Base-by-base conservation (phyloP, 176 grass and related monocot species). In the Carex myosuroides region DNA sequence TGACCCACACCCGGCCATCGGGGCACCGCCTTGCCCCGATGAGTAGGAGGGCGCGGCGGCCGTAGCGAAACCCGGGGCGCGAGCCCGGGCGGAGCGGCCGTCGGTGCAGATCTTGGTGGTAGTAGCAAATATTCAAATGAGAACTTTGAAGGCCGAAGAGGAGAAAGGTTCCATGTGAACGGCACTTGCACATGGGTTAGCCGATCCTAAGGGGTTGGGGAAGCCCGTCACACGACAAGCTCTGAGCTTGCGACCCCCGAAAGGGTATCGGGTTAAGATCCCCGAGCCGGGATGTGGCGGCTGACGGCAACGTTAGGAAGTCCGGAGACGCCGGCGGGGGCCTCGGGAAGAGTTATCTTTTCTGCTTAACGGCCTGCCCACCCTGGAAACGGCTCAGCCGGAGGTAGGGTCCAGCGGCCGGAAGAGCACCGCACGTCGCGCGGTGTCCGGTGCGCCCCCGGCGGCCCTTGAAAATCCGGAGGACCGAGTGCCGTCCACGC, bases 131-230 rank as follows among this genome's bases (percentile, higher is more conserved):
- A 87, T 87, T 87, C 80, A 87, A 87, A 87, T 87, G 80, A 87
- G 86, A 87, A 87, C 86, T 87, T 87, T 87, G 86, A 87, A 87
- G 86, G 86, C 86, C 86, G 86, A 87, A 87, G 86, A 83, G 86
- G 80, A 74, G 86, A 87, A 87, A 87, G 79, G 85, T 87, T 87
- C 85, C 79, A 87, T 87, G 85, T 87, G 85, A 87, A 32, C 32
- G 32, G 32, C 32, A 32, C 32, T 32, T 32, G 32, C 32, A 32
- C 32, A 24, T 24, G 24, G 24, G 24, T 24, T 24, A 24, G 24
- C 24, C 24, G 24, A 24, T 24, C 24, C 24, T 42, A 42, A 42
- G 39, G 39, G 39, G 39, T 42, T 42, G 6, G 39, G 39, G 39
- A 42, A 42, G 39, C 39, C 39, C 39, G 39, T 42, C 39, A 42